Percentiles rank a stretch among this genome's conserved stretches.
Conservation (phyloP, 176 grass and related monocot species). For the Canna indica region DNA sequence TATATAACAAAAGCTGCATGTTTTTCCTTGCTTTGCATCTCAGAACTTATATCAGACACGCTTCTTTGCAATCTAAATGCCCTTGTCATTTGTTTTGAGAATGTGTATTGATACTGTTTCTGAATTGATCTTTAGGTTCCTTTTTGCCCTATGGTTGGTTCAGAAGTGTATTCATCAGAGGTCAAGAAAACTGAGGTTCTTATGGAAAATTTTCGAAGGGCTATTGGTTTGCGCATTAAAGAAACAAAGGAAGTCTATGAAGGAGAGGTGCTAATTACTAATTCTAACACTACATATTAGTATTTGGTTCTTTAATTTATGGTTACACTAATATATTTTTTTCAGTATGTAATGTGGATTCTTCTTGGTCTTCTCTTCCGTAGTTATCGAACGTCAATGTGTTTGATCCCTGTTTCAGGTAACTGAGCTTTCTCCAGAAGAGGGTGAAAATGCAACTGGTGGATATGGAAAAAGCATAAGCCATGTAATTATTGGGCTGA, state of each 20-base stretch:
- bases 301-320: not conserved
- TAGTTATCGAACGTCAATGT: not conserved
- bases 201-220: slow-evolving; percentile 83
- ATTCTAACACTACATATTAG: not conserved
- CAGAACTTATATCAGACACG: too few species aligned
- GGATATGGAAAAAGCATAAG: slow-evolving; percentile 81
- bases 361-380: not conserved
- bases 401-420: slow-evolving; percentile 49
- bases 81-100: not conserved
- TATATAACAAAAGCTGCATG: too few species aligned
- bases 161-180: slow-evolving; percentile 95
- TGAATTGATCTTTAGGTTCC: slow-evolving; percentile 46
- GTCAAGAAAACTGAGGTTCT: slow-evolving; percentile 97
- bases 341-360: not conserved
- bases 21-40: too few species aligned
- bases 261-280: slow-evolving; percentile 57
- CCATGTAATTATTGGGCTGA: slow-evolving; percentile 81
- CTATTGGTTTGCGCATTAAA: too few species aligned
- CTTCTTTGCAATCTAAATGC: too few species aligned
- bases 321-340: not conserved
- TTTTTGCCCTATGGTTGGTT: slow-evolving; percentile 98
- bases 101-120: not conserved
- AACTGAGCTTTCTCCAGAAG: slow-evolving; percentile 87
- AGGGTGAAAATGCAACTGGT: slow-evolving; percentile 63
- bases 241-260: slow-evolving; percentile 96